Evolutionary conservation across 345 rosid genomes (phyloP).

Genomic region (Aquilaria sinensis): DNA sequence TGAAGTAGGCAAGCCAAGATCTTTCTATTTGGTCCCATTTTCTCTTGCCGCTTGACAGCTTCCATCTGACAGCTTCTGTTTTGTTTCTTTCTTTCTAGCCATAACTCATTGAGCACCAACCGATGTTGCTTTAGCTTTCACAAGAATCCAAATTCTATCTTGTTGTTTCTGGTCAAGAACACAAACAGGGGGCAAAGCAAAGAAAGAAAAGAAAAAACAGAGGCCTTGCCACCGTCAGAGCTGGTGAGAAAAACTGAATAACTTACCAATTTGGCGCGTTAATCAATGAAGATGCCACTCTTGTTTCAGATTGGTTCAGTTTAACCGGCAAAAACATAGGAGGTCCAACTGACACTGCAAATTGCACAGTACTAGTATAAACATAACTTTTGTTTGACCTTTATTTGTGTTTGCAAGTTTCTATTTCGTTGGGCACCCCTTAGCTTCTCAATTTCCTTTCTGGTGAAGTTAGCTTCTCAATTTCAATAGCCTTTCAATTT

Average conservation of each 20-base stretch:
- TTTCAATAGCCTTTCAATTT: too few relatives aligned
- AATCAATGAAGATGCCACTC: neutral
- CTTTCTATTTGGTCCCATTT: too few relatives aligned
- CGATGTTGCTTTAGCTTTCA: too few relatives aligned
- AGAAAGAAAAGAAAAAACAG: neutral
- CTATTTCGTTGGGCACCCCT: neutral
- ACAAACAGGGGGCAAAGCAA: neutral
- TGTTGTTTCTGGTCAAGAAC: neutral
- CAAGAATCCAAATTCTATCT: neutral
- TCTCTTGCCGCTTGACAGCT: too few relatives aligned
- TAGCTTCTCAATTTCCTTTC: neutral
- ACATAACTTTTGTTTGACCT: too few relatives aligned
- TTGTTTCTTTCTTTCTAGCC: neutral
- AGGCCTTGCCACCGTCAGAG: too few relatives aligned
- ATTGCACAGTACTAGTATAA: too few relatives aligned
- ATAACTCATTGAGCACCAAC: too few relatives aligned
- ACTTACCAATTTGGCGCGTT: too few relatives aligned
- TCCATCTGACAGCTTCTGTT: slow-evolving; percentile 9
- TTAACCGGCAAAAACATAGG: slow-evolving; percentile 11
- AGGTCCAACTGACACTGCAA: slow-evolving; percentile 5
- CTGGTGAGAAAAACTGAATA: too few relatives aligned
- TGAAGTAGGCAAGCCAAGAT: too few relatives aligned
- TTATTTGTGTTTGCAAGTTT: neutral
- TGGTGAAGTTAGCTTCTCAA: too few relatives aligned
- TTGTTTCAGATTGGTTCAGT: neutral